These are phyloP conservation scores for Apiospora marii DNA, from an alignment of 2,329 filamentous ascomycete species.

Conservation along the genomic window DNA sequence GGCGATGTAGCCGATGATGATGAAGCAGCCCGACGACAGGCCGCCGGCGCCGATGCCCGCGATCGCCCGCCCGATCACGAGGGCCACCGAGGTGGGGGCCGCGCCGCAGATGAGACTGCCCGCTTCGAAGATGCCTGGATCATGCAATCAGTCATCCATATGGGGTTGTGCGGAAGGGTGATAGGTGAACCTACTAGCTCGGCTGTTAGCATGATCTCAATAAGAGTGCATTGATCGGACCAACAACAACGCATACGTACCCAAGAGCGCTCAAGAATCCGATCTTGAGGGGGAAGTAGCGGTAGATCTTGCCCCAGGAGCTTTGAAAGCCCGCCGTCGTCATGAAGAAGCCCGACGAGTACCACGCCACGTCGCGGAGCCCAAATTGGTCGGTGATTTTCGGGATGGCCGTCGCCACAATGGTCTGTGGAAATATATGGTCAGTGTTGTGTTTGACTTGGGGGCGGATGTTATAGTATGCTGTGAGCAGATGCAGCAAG, in stretches of 20 bases:
- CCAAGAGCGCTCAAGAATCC: slow-evolving; percentile 43
- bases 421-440: slow-evolving; percentile 37
- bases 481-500: neutral
- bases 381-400: slow-evolving; percentile 43
- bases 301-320: slow-evolving; percentile 42
- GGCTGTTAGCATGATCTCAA: slow-evolving; percentile 51
- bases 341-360: slow-evolving; percentile 47
- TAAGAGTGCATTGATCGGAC: slow-evolving; percentile 42
- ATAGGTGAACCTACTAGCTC: slow-evolving; percentile 46
- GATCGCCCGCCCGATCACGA: slow-evolving; percentile 47
- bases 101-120: slow-evolving; percentile 47
- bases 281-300: slow-evolving; percentile 43
- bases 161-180: neutral
- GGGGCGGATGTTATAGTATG: neutral
- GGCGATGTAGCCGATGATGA: neutral
- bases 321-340: slow-evolving; percentile 42
- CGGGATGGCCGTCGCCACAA: slow-evolving; percentile 45
- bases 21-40: slow-evolving; percentile 32
- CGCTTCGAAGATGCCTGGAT: slow-evolving; percentile 51
- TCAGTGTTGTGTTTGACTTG: neutral
- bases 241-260: slow-evolving; percentile 37
- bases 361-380: slow-evolving; percentile 52
- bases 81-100: slow-evolving; percentile 40
- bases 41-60: slow-evolving; percentile 46
- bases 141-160: slow-evolving; percentile 43